These are phyloP conservation scores for Podospora anserina DNA, from an alignment of 495 filamentous ascomycete genomes.

Conservation along the genomic window DNA sequence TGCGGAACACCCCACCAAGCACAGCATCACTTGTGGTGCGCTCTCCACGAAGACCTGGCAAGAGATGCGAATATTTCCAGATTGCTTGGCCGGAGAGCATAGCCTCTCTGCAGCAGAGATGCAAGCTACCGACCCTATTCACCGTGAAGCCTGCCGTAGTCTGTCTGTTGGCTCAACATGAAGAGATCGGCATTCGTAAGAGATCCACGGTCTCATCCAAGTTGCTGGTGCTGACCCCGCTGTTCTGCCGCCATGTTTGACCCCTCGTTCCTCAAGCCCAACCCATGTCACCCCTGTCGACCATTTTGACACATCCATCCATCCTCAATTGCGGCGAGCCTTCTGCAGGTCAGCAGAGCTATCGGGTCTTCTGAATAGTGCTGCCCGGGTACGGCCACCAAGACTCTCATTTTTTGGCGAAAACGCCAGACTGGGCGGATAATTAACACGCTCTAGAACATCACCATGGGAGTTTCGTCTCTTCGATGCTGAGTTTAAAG, in stretches of 20 bases:
- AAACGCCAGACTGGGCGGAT: no score
- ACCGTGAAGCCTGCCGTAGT: neutral
- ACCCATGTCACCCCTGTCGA: neutral
- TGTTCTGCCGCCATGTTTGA: neutral
- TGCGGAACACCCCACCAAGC: constrained; percentile 3
- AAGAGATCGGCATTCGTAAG: constrained; percentile 9
- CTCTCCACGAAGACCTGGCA: neutral
- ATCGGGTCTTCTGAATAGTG: neutral
- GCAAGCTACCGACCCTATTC: neutral
- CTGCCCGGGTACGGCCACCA: neutral
- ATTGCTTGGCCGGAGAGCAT: neutral
- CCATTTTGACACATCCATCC: neutral
- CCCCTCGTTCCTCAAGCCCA: constrained; percentile 6
- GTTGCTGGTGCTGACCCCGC: constrained; percentile 9
- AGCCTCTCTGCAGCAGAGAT: neutral
- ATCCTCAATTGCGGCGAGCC: neutral
- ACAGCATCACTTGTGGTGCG: neutral
- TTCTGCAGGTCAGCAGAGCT: neutral
- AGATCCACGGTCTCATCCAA: constrained; percentile 9
- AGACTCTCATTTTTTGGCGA: neutral
- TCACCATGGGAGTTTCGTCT: no score
- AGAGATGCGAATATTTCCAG: neutral
- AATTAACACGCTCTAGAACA: no score
- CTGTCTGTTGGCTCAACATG: neutral
- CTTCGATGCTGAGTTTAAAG: neutral